Evolutionary conservation across 495 filamentous ascomycete genomes (phyloP).

Genomic region (Penicillium macrosclerotiorum): DNA sequence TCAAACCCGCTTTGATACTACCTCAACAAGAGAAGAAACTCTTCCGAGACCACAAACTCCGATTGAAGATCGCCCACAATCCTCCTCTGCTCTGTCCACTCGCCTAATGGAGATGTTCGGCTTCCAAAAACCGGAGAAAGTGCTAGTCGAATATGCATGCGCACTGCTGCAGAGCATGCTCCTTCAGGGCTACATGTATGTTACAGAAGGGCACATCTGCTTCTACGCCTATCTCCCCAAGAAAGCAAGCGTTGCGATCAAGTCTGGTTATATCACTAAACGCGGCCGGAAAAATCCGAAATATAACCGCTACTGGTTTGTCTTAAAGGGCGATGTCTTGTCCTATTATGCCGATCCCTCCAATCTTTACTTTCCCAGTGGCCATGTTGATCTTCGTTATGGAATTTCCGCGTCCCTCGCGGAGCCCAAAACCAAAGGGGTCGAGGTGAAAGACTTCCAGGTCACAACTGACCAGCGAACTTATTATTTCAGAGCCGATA

Average conservation of each 20-base stretch:
- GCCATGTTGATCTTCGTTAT: slow-evolving; percentile 89
- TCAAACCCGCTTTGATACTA: slow-evolving; percentile 59
- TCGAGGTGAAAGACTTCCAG: slow-evolving; percentile 69
- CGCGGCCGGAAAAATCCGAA: slow-evolving; percentile 85
- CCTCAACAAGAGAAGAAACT: slow-evolving; percentile 19
- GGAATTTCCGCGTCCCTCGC: slow-evolving; percentile 77
- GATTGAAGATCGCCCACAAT: slow-evolving; percentile 22
- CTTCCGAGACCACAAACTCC: slow-evolving; percentile 17
- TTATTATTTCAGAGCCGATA: slow-evolving; percentile 90
- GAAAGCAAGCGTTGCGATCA: slow-evolving; percentile 75
- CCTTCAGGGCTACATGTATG: slow-evolving; percentile 94
- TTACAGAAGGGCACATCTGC: slow-evolving; percentile 88
- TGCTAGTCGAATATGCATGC: slow-evolving; percentile 90
- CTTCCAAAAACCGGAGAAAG: slow-evolving; percentile 78
- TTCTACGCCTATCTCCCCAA: slow-evolving; percentile 96
- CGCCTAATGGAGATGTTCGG: slow-evolving; percentile 85
- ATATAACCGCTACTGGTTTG: slow-evolving; percentile 94
- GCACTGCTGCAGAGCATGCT: slow-evolving; percentile 91
- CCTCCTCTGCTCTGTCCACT: slow-evolving; percentile 54
- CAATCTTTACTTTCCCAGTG: slow-evolving; percentile 87
- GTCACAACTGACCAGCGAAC: slow-evolving; percentile 80
- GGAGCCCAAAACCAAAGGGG: slow-evolving; percentile 66
- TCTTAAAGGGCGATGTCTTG: slow-evolving; percentile 89
- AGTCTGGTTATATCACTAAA: slow-evolving; percentile 87
- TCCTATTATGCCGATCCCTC: slow-evolving; percentile 87